A percentile compares a stretch with the other conserved stretches of the same genome.
These are phyloP conservation scores for Ramalina peruviana DNA, from an alignment of 495 filamentous ascomycete genomes.

Conservation along the genomic window DNA sequence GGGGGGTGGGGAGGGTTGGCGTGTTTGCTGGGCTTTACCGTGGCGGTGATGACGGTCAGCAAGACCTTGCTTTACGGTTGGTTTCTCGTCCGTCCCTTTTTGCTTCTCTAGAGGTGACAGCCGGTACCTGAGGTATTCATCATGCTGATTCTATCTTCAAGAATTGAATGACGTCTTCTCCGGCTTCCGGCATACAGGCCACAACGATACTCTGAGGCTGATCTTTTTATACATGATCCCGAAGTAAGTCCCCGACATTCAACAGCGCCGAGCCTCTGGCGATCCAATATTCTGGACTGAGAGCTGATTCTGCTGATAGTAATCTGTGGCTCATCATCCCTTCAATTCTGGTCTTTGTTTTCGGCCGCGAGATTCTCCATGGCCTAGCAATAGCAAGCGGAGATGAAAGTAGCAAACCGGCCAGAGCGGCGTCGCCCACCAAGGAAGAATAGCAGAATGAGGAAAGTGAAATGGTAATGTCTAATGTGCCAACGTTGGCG, in stretches of 20 bases:
- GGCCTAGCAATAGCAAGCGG: slow-evolving; percentile 41
- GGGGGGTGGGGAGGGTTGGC: slow-evolving; percentile 30
- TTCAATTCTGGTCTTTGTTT: slow-evolving; percentile 50
- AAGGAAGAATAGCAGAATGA: slow-evolving; percentile 5
- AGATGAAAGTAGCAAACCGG: slow-evolving; percentile 8
- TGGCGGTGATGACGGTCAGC: slow-evolving; percentile 66
- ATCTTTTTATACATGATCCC: slow-evolving; percentile 63
- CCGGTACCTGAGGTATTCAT: not conserved
- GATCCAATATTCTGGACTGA: not conserved
- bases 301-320: slow-evolving; percentile 26
- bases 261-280: not conserved
- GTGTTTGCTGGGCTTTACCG: slow-evolving; percentile 51
- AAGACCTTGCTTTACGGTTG: slow-evolving; percentile 83
- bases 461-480: too few species aligned
- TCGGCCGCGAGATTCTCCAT: slow-evolving; percentile 56
- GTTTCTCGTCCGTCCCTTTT: slow-evolving; percentile 14
- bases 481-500: too few species aligned
- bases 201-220: slow-evolving; percentile 46
- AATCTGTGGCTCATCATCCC: slow-evolving; percentile 69
- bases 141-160: slow-evolving; percentile 16
- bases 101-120: not conserved
- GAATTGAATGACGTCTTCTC: slow-evolving; percentile 68
- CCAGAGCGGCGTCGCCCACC: not conserved
- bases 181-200: slow-evolving; percentile 65
- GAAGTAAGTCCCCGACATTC: slow-evolving; percentile 44